Evolutionary conservation across 2,329 filamentous ascomycete species (phyloP).

Genomic region (Fusarium praegraminearum): DNA sequence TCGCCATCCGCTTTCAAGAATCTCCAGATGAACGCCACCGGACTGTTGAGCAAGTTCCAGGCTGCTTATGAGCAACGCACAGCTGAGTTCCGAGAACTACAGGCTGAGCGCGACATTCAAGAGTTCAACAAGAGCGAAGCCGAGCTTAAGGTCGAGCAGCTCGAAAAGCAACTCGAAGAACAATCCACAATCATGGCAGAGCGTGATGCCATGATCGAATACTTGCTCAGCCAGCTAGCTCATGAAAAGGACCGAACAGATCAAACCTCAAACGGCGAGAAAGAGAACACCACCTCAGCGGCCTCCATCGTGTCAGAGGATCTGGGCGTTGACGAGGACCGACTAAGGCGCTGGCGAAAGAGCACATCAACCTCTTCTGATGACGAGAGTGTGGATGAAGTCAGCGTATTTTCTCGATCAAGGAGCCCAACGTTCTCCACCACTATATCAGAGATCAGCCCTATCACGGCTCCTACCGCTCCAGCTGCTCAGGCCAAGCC

Average conservation of each 20-base stretch:
- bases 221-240: conserved; percentile 63
- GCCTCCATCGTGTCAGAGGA: conserved; percentile 64
- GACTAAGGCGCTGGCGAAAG: conserved; percentile 57
- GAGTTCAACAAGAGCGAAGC: conserved; percentile 68
- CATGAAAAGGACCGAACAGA: conserved; percentile 63
- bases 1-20: conserved; percentile 72
- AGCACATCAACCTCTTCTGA: conserved; percentile 63
- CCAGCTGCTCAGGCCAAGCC: conserved; percentile 43
- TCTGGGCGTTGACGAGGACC: conserved; percentile 65
- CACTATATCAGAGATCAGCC: conserved; percentile 51
- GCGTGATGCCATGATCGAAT: conserved; percentile 64
- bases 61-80: conserved; percentile 68
- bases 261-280: conserved; percentile 51
- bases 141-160: conserved; percentile 63
- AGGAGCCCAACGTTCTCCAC: conserved; percentile 67
- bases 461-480: conserved; percentile 34
- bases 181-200: conserved; percentile 67
- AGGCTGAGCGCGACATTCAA: conserved; percentile 65
- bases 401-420: conserved; percentile 71
- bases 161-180: conserved; percentile 70
- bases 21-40: conserved; percentile 68
- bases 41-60: conserved; percentile 68
- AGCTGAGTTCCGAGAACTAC: conserved; percentile 62
- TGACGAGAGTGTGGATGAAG: conserved; percentile 62
- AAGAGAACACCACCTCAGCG: conserved; percentile 49